Evolutionary conservation across 192 early-diverging fungal species (phyloP).

Genomic region (Backusella psychrophila): DNA sequence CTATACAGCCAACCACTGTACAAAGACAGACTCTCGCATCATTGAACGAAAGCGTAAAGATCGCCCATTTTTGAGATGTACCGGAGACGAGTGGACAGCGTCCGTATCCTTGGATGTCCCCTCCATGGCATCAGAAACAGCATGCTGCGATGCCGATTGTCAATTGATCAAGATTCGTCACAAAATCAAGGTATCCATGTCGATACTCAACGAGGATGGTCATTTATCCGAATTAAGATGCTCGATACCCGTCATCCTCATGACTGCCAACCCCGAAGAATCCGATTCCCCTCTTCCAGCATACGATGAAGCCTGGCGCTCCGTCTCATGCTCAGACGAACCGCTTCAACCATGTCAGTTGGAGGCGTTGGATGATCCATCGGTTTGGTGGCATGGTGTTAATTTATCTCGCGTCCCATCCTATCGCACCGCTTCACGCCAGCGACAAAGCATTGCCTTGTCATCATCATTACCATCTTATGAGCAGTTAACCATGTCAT

Average conservation of each 20-base stretch:
- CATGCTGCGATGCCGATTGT: slow-evolving; percentile 33
- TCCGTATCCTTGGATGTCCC: slow-evolving; percentile 19
- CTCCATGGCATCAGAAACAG: neutral
- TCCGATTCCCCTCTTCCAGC: slow-evolving; percentile 18
- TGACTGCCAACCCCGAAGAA: neutral
- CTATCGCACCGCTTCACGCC: slow-evolving; percentile 14
- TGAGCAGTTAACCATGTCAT: neutral
- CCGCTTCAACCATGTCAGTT: neutral
- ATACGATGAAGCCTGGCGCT: slow-evolving; percentile 29
- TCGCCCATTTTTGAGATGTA: neutral
- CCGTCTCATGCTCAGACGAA: slow-evolving; percentile 7
- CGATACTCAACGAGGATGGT: slow-evolving; percentile 25
- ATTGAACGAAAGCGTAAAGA: neutral
- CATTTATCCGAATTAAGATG: slow-evolving; percentile 37
- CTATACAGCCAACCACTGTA: slow-evolving; percentile 31
- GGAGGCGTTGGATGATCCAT: neutral
- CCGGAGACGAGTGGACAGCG: slow-evolving; percentile 4
- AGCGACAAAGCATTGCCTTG: neutral
- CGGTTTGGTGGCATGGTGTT: slow-evolving; percentile 23
- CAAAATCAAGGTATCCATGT: slow-evolving; percentile 31
- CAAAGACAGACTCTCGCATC: slow-evolving; percentile 17
- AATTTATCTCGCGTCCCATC: slow-evolving; percentile 24
- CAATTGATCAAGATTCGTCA: slow-evolving; percentile 35
- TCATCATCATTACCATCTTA: slow-evolving; percentile 13
- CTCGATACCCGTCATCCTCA: slow-evolving; percentile 31